Evolutionary conservation across 1,284 basidiomycete genomes (phyloP), one percentile per base, ranked within the genome.

Genomic region (Coniferiporia weirii): DNA sequence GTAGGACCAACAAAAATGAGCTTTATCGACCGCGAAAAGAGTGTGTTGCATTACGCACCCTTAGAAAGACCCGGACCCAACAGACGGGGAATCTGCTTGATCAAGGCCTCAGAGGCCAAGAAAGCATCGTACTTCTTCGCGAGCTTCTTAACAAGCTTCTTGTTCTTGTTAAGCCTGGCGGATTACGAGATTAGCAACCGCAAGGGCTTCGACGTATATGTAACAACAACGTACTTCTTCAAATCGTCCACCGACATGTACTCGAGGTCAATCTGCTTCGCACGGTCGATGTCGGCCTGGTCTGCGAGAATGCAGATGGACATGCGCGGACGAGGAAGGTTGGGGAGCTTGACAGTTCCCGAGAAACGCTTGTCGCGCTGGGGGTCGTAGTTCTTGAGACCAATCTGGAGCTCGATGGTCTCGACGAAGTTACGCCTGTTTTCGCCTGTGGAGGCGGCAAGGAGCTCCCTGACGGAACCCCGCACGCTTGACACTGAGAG

Each of bases 121-220:
- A 99, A 99, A 66, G 96, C 95, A 71, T 99, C 96, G 81, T 98
- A 96, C 78, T 98, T 98, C 84, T 98, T 98, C 66, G 96, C 96
- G 69, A 99, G 92, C 83, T 96, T 99, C 87, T 99, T 99, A 73
- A 99, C 96, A 66, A 99, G 93, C 83, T 99, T 99, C 85, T 99
- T 99, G 88, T 99, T 99, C 83, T 97, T 97, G 89, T 97, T 98
- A 68, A 98, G 85, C 79, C 89, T 92, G 50, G 2, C 13, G 13
- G 3, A 8, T 5, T 35, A 47, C 13, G 9, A 0, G 44, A 43
- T 35, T 38, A 56, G 22, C 56, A 50, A 27, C 17, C n/a, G 4
- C 1, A 40, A 40, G 38, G 4, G 35, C 6, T 35, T 22, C 20
- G 4, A 54, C 7, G 4, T n/a, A 9, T 7, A 46, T 12, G 52